Conservation (phyloP, 2,329 filamentous ascomycete species). For the Trichoderma endophyticum region DNA sequence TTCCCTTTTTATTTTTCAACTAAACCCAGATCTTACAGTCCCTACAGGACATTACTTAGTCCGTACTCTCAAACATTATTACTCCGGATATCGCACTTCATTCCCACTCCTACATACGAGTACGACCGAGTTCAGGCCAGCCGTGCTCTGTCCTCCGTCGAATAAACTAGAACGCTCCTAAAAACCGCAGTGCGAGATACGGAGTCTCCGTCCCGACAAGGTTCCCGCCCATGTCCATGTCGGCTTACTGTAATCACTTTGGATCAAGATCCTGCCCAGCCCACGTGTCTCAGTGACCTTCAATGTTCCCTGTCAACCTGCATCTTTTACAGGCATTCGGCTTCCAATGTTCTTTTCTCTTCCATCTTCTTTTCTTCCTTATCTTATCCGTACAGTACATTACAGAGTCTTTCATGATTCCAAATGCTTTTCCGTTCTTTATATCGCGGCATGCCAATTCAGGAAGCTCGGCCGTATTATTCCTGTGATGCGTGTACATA, state of each 20-base stretch:
- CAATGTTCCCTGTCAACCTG: neutral
- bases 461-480: neutral
- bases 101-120: neutral
- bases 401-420: neutral
- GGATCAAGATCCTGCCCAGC: neutral
- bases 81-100: neutral
- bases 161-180: neutral
- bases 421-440: neutral
- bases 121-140: neutral
- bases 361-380: neutral
- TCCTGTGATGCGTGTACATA: neutral
- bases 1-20: neutral
- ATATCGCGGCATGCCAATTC: neutral
- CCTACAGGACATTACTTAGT: neutral
- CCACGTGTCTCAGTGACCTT: neutral
- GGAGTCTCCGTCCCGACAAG: conserved; percentile 2
- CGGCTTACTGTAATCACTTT: neutral
- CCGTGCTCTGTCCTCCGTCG: neutral
- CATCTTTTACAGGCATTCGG: neutral
- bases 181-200: neutral
- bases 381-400: neutral
- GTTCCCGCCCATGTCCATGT: neutral
- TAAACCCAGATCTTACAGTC: neutral
- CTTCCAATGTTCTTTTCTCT: neutral
- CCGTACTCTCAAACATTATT: neutral